Evolutionary conservation across 2,329 filamentous ascomycete species (phyloP), one percentile per base, ranked within the genome.

Genomic region (Paraphoma chrysanthemicola): DNA sequence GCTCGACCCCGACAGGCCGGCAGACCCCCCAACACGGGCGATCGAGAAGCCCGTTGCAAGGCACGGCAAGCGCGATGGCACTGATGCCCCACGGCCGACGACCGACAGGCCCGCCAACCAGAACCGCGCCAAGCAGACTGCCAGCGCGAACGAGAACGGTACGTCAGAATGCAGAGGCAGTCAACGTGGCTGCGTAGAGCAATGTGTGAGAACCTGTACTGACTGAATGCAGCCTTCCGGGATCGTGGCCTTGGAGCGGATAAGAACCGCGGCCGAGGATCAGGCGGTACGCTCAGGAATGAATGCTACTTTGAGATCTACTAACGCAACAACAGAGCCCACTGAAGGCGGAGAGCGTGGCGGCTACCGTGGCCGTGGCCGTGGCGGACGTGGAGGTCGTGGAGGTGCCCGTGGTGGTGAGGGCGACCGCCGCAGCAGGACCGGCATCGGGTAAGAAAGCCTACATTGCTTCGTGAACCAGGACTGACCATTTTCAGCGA

Each of bases 131-230:
- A 71, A 71, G 57, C 65, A 68, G 83, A 85, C 83, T 67, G 85
- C 84, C 78, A 83, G 84, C 76, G 91, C 91, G 77, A 96, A 88
- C 81, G 94, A 97, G 79, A 90, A 88, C 84, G 93, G 94, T 97
- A 84, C 80, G 91, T 87, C 60, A 42, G 41, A 16, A 39, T 43
- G 47, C 45, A 29, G 16, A 30, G 41, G 18, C n/a, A 5, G 31
- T 49, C 30, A 17, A 14, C 9, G 16, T 48, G 46, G 23, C 16
- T 23, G 39, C 8, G 3, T n/a, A 6, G 17, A 29, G 30, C 33
- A 36, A 14, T 10, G 33, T 7, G 42, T 42, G 28, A 18, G 18
- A 48, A 17, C 38, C 11, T 47, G 53, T 55, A 44, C 42, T 42
- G 29, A 43, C 57, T 71, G 74, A 62, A 75, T 48, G 28, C 71